Base-by-base conservation (phyloP, 495 filamentous ascomycete species). In the Penicillium soppii region DNA sequence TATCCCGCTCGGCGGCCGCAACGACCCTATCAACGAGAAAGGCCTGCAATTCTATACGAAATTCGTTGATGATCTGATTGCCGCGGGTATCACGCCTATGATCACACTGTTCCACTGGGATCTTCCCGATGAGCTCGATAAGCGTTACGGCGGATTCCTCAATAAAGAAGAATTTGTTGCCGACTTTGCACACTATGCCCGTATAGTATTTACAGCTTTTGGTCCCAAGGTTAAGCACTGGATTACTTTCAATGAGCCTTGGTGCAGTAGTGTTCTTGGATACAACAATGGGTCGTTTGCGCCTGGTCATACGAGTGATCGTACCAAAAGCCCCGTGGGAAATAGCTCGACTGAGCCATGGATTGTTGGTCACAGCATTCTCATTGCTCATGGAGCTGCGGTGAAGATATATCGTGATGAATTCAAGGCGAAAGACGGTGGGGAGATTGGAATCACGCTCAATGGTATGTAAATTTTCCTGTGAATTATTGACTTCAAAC, bases 181-280 rank as follows among this genome's bases (percentile, higher is more conserved):
- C 23, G 79, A 81, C 47, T 81, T 74, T 48, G 71, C 68, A n/a
- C 58, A 67, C 54, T 82, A 79, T 45, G 76, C 77, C 12, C 67
- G 76, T 13, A 43, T 79, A 9, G 62, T 75, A 20, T 79, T 81
- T 52, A 47, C 69, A 7, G 62, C 66, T 0, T 59, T 81, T 20
- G 65, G 70, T 32, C 62, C 72, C 42, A 76, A 76, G 50, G 77
- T 81, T 29, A 78, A 79, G 59, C 58, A 78, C 36, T 82, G 79
- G 79, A 73, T 82, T 21, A 82, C 79, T 1, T 75, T 81, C 56
- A 82, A 82, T 48, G 79, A 82, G 62, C 79, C 79, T 3, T 76
- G 75, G 71, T 79, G 76, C 48, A 75, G 67, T 38, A 68, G 70
- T 46, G 69, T 82, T 8, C 59, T 79, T 19, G 80, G 80, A 7